Base-by-base conservation (phyloP, 495 filamentous ascomycete species). In the Melanomma pulvis-pyrius region DNA sequence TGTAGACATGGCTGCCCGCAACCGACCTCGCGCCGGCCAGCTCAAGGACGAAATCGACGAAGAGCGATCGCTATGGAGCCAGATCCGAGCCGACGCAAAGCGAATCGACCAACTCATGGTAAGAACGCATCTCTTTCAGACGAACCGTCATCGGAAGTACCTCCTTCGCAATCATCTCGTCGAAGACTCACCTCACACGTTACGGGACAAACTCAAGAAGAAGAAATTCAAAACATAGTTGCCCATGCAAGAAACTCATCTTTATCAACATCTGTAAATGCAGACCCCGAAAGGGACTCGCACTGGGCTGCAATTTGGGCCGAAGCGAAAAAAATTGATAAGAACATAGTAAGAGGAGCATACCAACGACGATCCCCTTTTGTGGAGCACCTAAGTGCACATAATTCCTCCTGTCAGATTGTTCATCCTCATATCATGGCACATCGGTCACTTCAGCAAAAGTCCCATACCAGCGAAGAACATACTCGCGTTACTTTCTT, bases 11-110 rank as follows among this genome's bases (percentile, higher is more conserved):
- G 75, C 80, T 34, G 72, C 77, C 32, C 71, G 80, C 12, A 81
- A 72, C 67, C 55, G 81, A 29, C 77, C 79, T 24, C 71, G 80
- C 8, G 68, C 76, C n/a, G 67, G 70, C 30, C 72, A 74, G 39
- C 58, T 70, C 5, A 82, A 79, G 53, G 80, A 83, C n/a, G 81
- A 82, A 52, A 58, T 74, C 22, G 74, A 87, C 65, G 86, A 89
- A 74, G 86, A 88, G 72, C 81, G 83, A 47, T 81, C 83, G 60
- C 80, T 89, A 73, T 89, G 86, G 86, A 85, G 81, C 59, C 81
- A 83, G 62, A 86, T 89, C 50, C 78, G 82, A 28, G 83, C 81
- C 47, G 84, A 87, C 67, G 75, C 85, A 28, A 76, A 70, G 55
- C 69, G 73, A 51, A 68, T 77, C 26, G 80, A 76, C 61, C 71